phyloP scores from a whole-genome alignment of 2,329 filamentous ascomycete genomes.

The Xylaria polymorpha region DNA sequence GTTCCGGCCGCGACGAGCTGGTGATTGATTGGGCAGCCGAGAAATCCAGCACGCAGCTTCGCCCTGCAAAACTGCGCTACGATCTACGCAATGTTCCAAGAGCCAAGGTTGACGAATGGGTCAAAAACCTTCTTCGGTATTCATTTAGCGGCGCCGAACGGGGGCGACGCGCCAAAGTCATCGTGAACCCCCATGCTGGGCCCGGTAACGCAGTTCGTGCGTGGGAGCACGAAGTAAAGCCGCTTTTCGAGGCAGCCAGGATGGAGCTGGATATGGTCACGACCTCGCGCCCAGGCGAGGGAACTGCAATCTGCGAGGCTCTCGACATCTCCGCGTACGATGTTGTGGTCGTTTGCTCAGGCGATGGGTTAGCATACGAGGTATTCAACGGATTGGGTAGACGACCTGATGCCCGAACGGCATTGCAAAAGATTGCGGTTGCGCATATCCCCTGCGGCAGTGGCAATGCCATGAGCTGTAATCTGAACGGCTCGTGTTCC shows the following conservation, averaged over 20 bases:
- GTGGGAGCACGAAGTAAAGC: slow-evolving; percentile 80
- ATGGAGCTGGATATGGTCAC: slow-evolving; percentile 79
- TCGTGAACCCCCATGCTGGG: slow-evolving; percentile 92
- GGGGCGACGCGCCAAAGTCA: slow-evolving; percentile 82
- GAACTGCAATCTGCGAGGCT: slow-evolving; percentile 77
- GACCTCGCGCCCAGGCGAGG: slow-evolving; percentile 80
- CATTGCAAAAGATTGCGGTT: slow-evolving; percentile 81
- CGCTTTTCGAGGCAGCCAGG: slow-evolving; percentile 83
- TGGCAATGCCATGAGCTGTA: slow-evolving; percentile 93
- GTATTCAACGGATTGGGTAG: slow-evolving; percentile 92
- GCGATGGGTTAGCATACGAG: slow-evolving; percentile 91
- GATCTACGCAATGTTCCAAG: slow-evolving; percentile 57
- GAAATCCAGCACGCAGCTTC: slow-evolving; percentile 68
- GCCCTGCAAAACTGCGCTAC: slow-evolving; percentile 71
- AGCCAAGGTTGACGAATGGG: slow-evolving; percentile 68
- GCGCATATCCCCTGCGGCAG: slow-evolving; percentile 91
- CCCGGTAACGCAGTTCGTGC: slow-evolving; percentile 79
- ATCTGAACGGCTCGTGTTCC: slow-evolving; percentile 83
- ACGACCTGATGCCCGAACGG: slow-evolving; percentile 77
- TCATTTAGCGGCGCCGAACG: slow-evolving; percentile 77
- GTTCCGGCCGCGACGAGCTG: slow-evolving; percentile 61
- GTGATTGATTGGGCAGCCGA: slow-evolving; percentile 78
- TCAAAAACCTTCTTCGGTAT: slow-evolving; percentile 70
- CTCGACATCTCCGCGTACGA: slow-evolving; percentile 85
- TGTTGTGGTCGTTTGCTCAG: slow-evolving; percentile 87